Evolutionary conservation across 805 yeast genomes (phyloP), one percentile per base, ranked within the genome.

Genomic region (Ogataea sp.): DNA sequence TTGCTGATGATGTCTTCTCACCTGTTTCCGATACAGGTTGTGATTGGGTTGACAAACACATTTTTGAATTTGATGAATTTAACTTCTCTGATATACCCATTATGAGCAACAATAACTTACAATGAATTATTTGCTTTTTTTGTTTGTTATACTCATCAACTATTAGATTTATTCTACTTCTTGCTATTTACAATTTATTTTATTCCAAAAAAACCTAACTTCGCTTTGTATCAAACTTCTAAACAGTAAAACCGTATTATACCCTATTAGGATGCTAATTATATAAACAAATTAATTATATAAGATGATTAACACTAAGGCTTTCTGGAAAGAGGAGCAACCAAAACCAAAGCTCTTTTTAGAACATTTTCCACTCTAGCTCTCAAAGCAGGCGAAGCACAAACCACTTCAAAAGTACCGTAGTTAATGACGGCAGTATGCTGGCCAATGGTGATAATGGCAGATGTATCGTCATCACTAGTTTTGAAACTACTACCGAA

Each of bases 361-460:
- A 93, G 62, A 17, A 90, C 80, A 47, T 83, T 89, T 46, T 80
- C 85, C 1, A 93, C 78, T 53, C 98, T 74, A 42, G 86, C 90
- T 47, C 77, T 77, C 40, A 93, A 63, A 1, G 88, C 89, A 40
- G 76, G 79, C 1, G 89, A 80, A 2, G 75, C 61, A 53, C 97
- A 86, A 3, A 53, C 59, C 2, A 90, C 95, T 4, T 71, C 66
- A 59, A 88, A 71, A 27, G 72, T 73, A 2, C 65, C 54, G 48
- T 81, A 85, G 47, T 80, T 73, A 15, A 93, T 74, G 8, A 60
- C 62, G 1, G 97, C 97, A 34, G 67, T 79, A 43, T 71, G 75
- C 42, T 79, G 80, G 30, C 95, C 97, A 38, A 90, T 79, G 25
- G 70, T 72, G 13, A 93, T 73, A 1, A 58, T 53, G 0, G 86